Evolutionary conservation across 495 filamentous ascomycete species (phyloP).

Genomic region (Penicillium canescens): DNA sequence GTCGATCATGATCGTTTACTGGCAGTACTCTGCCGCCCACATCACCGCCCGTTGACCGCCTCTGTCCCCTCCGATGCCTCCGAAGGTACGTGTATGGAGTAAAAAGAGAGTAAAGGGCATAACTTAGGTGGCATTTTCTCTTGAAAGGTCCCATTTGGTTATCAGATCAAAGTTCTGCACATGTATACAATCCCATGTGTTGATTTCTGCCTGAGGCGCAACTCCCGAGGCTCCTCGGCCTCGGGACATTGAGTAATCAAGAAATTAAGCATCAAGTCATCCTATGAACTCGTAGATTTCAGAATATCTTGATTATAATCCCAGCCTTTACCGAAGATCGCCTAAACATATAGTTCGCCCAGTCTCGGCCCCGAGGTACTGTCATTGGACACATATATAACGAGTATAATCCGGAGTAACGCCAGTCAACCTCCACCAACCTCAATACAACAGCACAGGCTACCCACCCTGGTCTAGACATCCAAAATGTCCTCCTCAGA

Average conservation of each 20-base stretch:
- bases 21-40: background rate
- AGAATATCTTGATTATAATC: constrained; percentile 3
- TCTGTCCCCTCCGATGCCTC: too few relatives aligned
- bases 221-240: background rate
- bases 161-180: too few relatives aligned
- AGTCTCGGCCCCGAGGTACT: background rate
- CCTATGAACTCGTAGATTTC: background rate
- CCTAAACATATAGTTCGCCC: background rate
- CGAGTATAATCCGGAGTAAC: background rate
- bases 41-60: background rate
- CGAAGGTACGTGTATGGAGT: too few relatives aligned
- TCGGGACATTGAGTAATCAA: constrained; percentile 15
- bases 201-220: background rate
- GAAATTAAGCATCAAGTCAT: constrained; percentile 1
- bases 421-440: background rate
- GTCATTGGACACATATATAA: background rate
- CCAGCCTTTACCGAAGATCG: background rate
- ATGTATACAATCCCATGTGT: too few relatives aligned
- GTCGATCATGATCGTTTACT: background rate
- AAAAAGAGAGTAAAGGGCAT: too few relatives aligned
- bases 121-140: too few relatives aligned
- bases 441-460: background rate
- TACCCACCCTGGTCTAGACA: background rate
- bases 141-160: too few relatives aligned
- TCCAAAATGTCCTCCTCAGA: constrained; percentile 23